Conservation (phyloP, 2,329 filamentous ascomycete genomes). For the Aspergillus carbonarius region DNA sequence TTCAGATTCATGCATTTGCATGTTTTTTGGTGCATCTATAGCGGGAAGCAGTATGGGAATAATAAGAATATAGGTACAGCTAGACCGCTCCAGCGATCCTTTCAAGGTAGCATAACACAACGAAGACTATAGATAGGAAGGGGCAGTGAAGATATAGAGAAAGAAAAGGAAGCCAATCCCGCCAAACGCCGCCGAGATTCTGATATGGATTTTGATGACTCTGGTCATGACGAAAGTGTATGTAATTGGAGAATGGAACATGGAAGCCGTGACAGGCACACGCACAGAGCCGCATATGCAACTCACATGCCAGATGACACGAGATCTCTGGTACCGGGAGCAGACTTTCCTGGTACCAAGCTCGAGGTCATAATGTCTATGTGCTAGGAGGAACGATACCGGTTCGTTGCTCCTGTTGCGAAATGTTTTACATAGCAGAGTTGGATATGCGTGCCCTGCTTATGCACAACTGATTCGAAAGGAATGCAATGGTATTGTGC, state of each 20-base stretch:
- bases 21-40: neutral
- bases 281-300: neutral
- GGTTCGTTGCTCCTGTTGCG: constrained; percentile 1
- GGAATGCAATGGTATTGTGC: neutral
- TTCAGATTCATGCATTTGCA: neutral
- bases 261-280: constrained; percentile 9
- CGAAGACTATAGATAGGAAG: constrained; percentile 21
- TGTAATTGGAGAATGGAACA: constrained; percentile 13
- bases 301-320: neutral
- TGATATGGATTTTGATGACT: constrained; percentile 12
- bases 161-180: constrained; percentile 11
- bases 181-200: constrained; percentile 21
- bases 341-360: neutral
- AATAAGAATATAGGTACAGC: constrained; percentile 32
- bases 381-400: constrained; percentile 3
- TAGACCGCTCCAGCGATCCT: constrained; percentile 20
- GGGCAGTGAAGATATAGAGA: constrained; percentile 5
- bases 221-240: constrained; percentile 18
- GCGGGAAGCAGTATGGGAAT: constrained; percentile 9
- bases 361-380: constrained; percentile 3
- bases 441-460: neutral
- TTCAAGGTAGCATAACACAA: constrained; percentile 14
- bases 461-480: neutral
- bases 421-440: neutral
- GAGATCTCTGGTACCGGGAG: neutral